A percentile compares a stretch with the other conserved stretches of the same genome.
These are phyloP conservation scores for Castanospermum australe DNA, from an alignment of 306 rosid species.

Conservation along the genomic window DNA sequence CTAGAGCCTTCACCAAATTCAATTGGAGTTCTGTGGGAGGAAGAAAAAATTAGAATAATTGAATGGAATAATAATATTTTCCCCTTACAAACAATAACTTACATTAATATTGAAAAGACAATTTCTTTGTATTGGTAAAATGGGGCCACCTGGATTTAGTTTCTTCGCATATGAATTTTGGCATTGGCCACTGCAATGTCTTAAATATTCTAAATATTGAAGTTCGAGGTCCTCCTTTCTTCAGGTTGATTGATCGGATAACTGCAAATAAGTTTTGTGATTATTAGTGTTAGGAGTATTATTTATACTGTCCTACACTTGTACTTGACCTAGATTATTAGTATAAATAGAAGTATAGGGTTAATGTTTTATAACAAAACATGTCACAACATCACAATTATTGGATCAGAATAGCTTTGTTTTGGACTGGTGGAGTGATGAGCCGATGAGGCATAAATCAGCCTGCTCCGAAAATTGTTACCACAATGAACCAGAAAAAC, in stretches of 20 bases:
- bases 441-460: too few species aligned
- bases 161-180: constrained; percentile 42
- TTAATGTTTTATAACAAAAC: too few species aligned
- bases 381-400: too few species aligned
- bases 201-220: constrained; percentile 53
- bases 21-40: constrained; percentile 33
- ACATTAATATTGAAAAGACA: not conserved
- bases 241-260: constrained; percentile 48
- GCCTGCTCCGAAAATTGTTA: not conserved
- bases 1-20: constrained; percentile 47
- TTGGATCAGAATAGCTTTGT: not conserved
- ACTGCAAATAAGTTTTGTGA: constrained; percentile 11
- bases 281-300: not conserved
- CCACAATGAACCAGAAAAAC: not conserved
- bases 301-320: too few species aligned
- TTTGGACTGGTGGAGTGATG: not conserved
- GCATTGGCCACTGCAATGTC: constrained; percentile 67
- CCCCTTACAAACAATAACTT: not conserved
- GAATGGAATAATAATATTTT: not conserved
- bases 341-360: too few species aligned
- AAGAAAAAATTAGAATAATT: not conserved
- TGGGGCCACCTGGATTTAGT: constrained; percentile 47
- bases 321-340: too few species aligned
- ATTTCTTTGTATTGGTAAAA: not conserved
- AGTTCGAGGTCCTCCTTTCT: constrained; percentile 71